Evolutionary conservation across 2,329 filamentous ascomycete genomes (phyloP), one percentile per base, ranked within the genome.

Genomic region (Cryphonectria nitschkei): DNA sequence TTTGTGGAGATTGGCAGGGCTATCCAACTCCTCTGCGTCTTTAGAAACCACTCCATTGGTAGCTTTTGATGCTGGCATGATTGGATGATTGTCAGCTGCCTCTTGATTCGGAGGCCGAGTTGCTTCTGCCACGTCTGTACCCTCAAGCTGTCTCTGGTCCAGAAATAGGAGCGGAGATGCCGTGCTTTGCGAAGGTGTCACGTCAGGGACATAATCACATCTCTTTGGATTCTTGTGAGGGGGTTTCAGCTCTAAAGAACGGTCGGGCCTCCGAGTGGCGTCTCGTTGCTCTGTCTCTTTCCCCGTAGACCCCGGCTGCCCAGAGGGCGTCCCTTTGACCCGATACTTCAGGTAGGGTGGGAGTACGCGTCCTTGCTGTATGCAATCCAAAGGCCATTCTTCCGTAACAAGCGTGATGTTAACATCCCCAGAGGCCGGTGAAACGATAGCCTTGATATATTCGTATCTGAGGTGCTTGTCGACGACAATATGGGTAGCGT

Each of bases 401-500:
- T 93, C 90, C 70, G 90, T 91, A 14, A 94, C 90, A 3, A 97
- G 75, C 1, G 84, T 76, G 7, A 81, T 77, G 60, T 82, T 75
- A 1, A 72, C 69, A 0, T 73, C 32, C 65, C 75, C 46, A 60
- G 76, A n/a, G 73, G 72, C 41, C 76, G 75, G 41, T 70, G 85
- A 84, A 4, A 94, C 77, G 72, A 87, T 84, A 14, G 81, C 82
- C 68, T 90, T 78, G 8, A 97, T 83, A 70, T 94, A 88, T 4
- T 84, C 80, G 76, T 90, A 95, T 0, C 82, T 82, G 65, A 96
- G 81, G 0, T 81, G 81, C 74, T 89, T 91, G 77, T 98, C 95
- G 1, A 94, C 90, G 71, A 98, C 86, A 65, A 97, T 82, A 80
- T 97, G 93, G 0, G 92, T 97, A 22, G 96, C 87, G 32, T 80